phyloP scores from a whole-genome alignment of 2,329 filamentous ascomycete genomes.

The Fusarium fujikuroi region DNA sequence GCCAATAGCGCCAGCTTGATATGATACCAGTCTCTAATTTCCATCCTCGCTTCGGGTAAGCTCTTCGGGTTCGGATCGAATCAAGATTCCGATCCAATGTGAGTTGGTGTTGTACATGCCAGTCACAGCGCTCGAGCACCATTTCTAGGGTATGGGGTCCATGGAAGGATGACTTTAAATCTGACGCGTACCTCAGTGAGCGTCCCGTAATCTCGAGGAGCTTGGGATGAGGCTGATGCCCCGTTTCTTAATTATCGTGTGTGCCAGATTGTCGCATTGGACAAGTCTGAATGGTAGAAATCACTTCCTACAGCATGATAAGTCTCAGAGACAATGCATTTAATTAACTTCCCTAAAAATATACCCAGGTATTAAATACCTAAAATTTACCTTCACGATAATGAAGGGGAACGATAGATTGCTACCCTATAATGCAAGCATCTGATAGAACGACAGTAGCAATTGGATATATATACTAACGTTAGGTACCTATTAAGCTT shows the following conservation, averaged over 20 bases:
- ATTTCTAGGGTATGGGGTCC: not conserved
- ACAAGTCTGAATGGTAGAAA: not conserved
- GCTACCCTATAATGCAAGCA: not conserved
- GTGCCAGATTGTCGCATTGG: not conserved
- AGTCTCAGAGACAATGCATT: not conserved
- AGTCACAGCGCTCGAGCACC: not conserved
- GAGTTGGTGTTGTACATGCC: constrained; percentile 12
- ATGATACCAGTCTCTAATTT: constrained; percentile 6
- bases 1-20: constrained; percentile 24
- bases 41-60: constrained; percentile 13
- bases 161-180: not conserved
- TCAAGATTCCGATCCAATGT: constrained; percentile 27
- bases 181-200: not conserved
- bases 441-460: not conserved
- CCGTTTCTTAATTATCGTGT: not conserved
- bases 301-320: not conserved
- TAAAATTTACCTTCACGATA: not conserved
- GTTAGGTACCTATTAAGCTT: not conserved
- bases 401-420: not conserved
- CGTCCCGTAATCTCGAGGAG: not conserved
- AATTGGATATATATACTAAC: not conserved
- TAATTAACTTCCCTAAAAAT: too few relatives aligned
- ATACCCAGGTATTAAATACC: not conserved
- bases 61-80: constrained; percentile 30
- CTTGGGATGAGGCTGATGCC: not conserved